These are phyloP conservation scores for Candida hungchunana DNA, from an alignment of 805 yeast species.

Conservation along the genomic window DNA sequence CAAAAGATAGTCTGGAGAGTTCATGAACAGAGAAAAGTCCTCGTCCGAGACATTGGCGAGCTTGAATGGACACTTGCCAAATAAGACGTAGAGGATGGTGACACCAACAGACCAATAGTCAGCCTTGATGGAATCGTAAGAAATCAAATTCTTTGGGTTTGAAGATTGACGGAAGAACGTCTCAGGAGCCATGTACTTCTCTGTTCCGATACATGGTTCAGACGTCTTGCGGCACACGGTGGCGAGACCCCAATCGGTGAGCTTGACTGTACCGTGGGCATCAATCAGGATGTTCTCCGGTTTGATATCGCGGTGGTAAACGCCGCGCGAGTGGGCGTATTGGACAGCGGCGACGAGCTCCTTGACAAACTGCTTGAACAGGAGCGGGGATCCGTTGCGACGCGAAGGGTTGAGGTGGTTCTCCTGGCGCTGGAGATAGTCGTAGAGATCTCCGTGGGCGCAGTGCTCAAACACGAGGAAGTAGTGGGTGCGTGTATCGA, in stretches of 20 bases:
- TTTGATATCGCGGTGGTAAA: constrained; percentile 68
- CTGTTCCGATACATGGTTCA: constrained; percentile 60
- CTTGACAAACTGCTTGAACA: constrained; percentile 37
- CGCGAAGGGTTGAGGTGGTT: constrained; percentile 19
- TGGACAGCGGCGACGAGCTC: constrained; percentile 50
- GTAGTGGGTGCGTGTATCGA: constrained; percentile 48
- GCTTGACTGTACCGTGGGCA: constrained; percentile 47
- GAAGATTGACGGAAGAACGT: constrained; percentile 45
- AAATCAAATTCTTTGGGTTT: constrained; percentile 4
- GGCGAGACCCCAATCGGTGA: constrained; percentile 75
- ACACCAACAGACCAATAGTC: constrained; percentile 90
- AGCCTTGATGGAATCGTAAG: constrained; percentile 68
- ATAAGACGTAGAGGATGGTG: constrained; percentile 70
- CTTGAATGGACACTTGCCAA: constrained; percentile 82
- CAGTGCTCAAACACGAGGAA: constrained; percentile 65
- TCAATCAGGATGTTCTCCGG: constrained; percentile 66
- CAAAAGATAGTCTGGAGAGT: constrained; percentile 63
- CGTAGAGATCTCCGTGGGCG: constrained; percentile 64
- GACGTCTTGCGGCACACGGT: constrained; percentile 32
- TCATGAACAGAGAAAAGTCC: constrained; percentile 61
- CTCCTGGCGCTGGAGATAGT: constrained; percentile 32
- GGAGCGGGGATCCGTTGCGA: constrained; percentile 13
- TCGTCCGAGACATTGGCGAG: constrained; percentile 65
- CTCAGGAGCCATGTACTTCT: constrained; percentile 92
- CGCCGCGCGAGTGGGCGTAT: constrained; percentile 52